phyloP scores from a whole-genome alignment of 768 basidiomycete species.

The Mycena maculata region DNA sequence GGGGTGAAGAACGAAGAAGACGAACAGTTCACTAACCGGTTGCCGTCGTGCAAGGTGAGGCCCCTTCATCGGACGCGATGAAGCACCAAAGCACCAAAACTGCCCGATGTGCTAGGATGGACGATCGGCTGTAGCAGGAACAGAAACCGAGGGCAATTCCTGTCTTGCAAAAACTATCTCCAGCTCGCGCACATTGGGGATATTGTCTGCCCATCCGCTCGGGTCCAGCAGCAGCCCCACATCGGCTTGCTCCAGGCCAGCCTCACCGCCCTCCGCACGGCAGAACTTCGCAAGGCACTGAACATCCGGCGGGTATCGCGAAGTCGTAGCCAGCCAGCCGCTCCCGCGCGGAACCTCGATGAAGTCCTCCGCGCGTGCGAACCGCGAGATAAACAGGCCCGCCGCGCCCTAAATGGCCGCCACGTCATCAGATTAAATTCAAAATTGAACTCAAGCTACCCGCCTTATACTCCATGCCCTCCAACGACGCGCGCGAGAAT shows the following conservation, averaged over 20 bases:
- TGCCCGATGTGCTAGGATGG: too few species aligned
- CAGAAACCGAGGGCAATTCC: background rate
- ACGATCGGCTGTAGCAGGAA: background rate
- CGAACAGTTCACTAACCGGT: too few species aligned
- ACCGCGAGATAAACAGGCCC: conserved; percentile 12
- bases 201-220: conserved; percentile 19
- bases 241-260: too few species aligned
- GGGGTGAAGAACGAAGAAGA: too few species aligned
- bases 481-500: conserved; percentile 7
- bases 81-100: too few species aligned
- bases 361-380: conserved; percentile 17
- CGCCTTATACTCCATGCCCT: background rate
- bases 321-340: background rate
- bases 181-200: conserved; percentile 20
- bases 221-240: conserved; percentile 9
- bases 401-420: conserved; percentile 9
- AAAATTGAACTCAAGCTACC: too few species aligned
- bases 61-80: too few species aligned
- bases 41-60: too few species aligned
- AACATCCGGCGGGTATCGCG: background rate
- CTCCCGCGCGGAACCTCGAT: background rate
- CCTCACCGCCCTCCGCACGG: background rate
- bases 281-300: conserved; percentile 20
- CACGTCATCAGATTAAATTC: too few species aligned
- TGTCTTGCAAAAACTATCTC: conserved; percentile 7